Evolutionary conservation across 2,329 filamentous ascomycete genomes (phyloP), one percentile per base, ranked within the genome.

Genomic region (Tolypocladium tropicale): DNA sequence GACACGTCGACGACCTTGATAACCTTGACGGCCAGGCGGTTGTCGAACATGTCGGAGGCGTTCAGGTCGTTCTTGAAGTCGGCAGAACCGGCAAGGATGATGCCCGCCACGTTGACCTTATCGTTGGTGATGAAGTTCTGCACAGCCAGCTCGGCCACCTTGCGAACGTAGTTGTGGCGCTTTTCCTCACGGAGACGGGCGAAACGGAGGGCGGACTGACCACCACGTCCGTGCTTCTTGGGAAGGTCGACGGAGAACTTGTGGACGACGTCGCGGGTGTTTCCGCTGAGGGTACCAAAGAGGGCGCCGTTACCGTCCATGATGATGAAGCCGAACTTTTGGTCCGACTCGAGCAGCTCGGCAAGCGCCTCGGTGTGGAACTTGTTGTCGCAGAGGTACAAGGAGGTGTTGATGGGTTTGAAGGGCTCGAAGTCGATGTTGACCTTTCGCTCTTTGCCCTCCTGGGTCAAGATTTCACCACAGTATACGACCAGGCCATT

Each of bases 391-490:
- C 94, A 99, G 59, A 99, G 89, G 74, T 99, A 99, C 51, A 99
- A 83, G 49, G 95, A 99, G 37, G 94, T 99, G 76, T 99, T 99
- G 84, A 99, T 99, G 59, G 94, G 94, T 82, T 99, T 99, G 83
- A 99, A 99, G 34, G 94, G 94, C 77, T 99, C 94, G 73, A 99
- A 99, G 72, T 99, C 95, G 72, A 99, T 99, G 76, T 99, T 99
- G 79, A 99, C 95, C 81, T 96, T 99, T 70, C 94, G 84, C 78
- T 99, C 94, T 77, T 99, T 99, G 75, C 94, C 94, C 79, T 99
- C 94, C 33, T 86, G 87, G 56, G 94, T 99, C 79, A 99, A 87
- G 73, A 99, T 97, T 96, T 99, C 94, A 86, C 94, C 94, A 74
- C 94, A 99, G 83, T 99, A 99, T 64, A 99, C 89, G 63, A 99